Base-by-base conservation (phyloP, 345 rosid genomes). In the Citrus hindsii region DNA sequence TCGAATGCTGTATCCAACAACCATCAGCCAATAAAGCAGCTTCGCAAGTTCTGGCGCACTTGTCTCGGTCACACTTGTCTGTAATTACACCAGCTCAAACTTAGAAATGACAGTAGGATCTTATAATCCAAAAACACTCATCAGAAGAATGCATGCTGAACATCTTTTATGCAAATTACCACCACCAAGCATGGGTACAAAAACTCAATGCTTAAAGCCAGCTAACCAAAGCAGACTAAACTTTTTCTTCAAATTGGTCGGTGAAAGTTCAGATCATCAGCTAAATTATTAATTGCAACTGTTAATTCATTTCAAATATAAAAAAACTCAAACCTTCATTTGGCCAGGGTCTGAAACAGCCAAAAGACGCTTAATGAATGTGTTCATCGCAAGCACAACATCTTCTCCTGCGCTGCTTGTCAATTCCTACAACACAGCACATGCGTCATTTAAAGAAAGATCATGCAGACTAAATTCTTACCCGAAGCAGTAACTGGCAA, bases 371-470 rank as follows among this genome's bases (percentile, higher is more conserved):
- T 94, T 94, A 78, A 96, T 87, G 80, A 96, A 94, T 13, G 98
- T 86, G 84, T 94, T 91, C 97, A 96, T 94, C 19, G 98, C 98
- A 81, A 96, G 82, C 28, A 93, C 89, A 28, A 84, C 99, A 84
- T 96, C 99, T 81, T 96, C 98, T 2, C 99, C 98, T 7, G 97
- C 98, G 71, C 91, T 96, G 79, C 87, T 96, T 22, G 98, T 94
- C 88, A 96, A 86, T 58, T 94, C 98, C 99, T 96, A 79, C 79
- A 87, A 35, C 38, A 79, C 38, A 76, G 60, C 40, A n/a, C 73
- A 42, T 70, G 64, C 55, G 25, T 40, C 71, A 74, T 40, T 75
- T 68, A 78, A 70, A 60, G 81, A 42, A 42, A 51, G 16, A 76
- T 27, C 40, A 2, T 12, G 25, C 16, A 74, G 55, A 56, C 40